phyloP scores from a whole-genome alignment of 352 stramenopile genomes.

The Phytopythium montanum region DNA sequence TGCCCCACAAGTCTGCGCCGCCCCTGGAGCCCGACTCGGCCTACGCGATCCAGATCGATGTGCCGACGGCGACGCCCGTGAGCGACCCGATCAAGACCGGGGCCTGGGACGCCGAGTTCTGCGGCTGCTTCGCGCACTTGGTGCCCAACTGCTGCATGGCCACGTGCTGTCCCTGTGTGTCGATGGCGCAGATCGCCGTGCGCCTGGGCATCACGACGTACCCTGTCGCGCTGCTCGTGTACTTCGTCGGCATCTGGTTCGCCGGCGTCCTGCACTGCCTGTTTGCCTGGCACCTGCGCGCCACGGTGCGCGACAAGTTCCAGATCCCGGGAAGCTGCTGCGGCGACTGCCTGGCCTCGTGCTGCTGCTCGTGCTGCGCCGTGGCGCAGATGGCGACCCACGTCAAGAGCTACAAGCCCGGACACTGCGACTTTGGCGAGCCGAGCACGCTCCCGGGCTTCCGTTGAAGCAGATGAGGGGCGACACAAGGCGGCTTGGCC shows the following conservation, averaged over 20 bases:
- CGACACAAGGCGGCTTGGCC: too few species aligned
- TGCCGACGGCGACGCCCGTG: neutral
- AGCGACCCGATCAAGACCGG: slow-evolving; percentile 3
- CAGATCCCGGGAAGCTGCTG: slow-evolving; percentile 31
- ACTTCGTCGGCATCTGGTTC: slow-evolving; percentile 7
- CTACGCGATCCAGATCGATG: slow-evolving; percentile 27
- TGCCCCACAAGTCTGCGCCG: neutral
- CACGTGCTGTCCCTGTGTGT: slow-evolving; percentile 20
- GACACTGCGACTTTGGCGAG: slow-evolving; percentile 20
- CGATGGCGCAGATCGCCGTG: slow-evolving; percentile 12
- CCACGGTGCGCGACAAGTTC: slow-evolving; percentile 24
- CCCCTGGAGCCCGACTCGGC: slow-evolving; percentile 8
- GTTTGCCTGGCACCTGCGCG: slow-evolving; percentile 24
- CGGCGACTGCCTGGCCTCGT: slow-evolving; percentile 24
- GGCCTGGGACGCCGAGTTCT: slow-evolving; percentile 15
- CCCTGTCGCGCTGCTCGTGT: slow-evolving; percentile 1
- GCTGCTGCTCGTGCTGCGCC: slow-evolving; percentile 34
- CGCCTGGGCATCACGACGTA: slow-evolving; percentile 13
- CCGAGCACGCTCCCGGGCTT: slow-evolving; percentile 5
- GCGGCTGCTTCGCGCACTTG: slow-evolving; percentile 12
- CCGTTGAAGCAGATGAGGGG: neutral
- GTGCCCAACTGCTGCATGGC: slow-evolving; percentile 22
- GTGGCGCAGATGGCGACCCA: slow-evolving; percentile 40
- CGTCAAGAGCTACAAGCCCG: slow-evolving; percentile 9
- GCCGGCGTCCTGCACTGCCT: slow-evolving; percentile 8